Base-by-base conservation (phyloP, 768 basidiomycete genomes). In the Candolleomyces aberdarensis region DNA sequence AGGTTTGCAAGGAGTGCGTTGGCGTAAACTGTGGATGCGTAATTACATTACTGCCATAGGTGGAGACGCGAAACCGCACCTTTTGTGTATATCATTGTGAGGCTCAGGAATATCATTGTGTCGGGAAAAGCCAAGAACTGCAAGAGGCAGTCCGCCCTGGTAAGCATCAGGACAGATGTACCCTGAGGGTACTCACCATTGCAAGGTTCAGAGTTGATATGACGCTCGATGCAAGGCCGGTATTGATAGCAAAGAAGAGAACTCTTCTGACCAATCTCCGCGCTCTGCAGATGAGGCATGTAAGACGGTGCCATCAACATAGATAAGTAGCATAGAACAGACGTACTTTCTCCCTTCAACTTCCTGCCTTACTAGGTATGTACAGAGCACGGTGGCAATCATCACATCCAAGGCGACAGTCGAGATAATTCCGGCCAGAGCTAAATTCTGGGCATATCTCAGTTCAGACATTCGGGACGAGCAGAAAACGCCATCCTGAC, bases 1-100 rank as follows among this genome's bases (percentile, higher is more conserved):
- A 67, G 47, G 47, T 67, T 67, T 13, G 62, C 66, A n/a, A 67
- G 66, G 7, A 67, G 44, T n/a, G 64, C 64, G 32, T 67, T 67
- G 22, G 66, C 64, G 44, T 67, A 67, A 0, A 67, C 66, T 67
- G 44, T n/a, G 20, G 6, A n/a, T 29, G 19, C 19, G 14, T 26
- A 26, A 26, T 26, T 26, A 26, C 26, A 26, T 26, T 26, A 26
- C 26, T 26, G 26, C 26, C 26, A 26, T 26, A 26, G 26, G 26
- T 26, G 26, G 32, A 14, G 15, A n/a, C 52, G 36, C 36, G 36
- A 17, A 8, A 43, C 32, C 15, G 26, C 36, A 67, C 66, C 64
- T 61, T 67, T 67, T 3, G 64, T 65, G 41, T 64, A 67, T 4
- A 67, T 55, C 17, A 67, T 63, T 19, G 59, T 65, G 2, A 64